Evolutionary conservation across 345 rosid genomes (phyloP).

Genomic region (Abelmoschus esculentus): DNA sequence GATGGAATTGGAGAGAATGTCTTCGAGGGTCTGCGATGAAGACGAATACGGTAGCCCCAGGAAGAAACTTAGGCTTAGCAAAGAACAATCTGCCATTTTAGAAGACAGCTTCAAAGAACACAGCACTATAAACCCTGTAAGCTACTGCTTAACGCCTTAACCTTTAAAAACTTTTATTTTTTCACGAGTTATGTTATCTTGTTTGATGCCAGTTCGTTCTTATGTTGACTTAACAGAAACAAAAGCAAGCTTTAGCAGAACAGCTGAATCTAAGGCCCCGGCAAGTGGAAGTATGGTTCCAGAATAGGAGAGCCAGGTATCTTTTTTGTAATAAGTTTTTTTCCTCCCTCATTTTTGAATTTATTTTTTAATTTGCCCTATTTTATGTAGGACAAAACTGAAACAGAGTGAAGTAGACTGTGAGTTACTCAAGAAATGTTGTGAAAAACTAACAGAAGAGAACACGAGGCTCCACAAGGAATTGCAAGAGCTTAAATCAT

Average conservation of each 20-base stretch:
- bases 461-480: conserved; percentile 50
- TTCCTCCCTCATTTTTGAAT: neutral
- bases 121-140: conserved; percentile 55
- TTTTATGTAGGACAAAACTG: conserved; percentile 37
- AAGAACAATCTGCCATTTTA: conserved; percentile 31
- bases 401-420: conserved; percentile 59
- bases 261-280: conserved; percentile 51
- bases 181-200: neutral
- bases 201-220: neutral
- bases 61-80: conserved; percentile 41
- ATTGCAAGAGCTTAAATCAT: conserved; percentile 34
- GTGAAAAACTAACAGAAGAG: conserved; percentile 54
- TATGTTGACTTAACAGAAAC: conserved; percentile 27
- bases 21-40: conserved; percentile 32
- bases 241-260: conserved; percentile 43
- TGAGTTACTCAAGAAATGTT: conserved; percentile 50
- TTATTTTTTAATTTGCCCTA: neutral
- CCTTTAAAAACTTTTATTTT: neutral
- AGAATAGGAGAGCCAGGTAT: conserved; percentile 55
- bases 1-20: conserved; percentile 25
- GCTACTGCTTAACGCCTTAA: neutral
- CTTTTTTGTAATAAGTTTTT: no score
- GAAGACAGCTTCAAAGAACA: conserved; percentile 48
- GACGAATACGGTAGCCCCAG: conserved; percentile 41
- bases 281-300: conserved; percentile 62